Conservation (phyloP, 139 green algal genomes). For the Nannochloris sp. region DNA sequence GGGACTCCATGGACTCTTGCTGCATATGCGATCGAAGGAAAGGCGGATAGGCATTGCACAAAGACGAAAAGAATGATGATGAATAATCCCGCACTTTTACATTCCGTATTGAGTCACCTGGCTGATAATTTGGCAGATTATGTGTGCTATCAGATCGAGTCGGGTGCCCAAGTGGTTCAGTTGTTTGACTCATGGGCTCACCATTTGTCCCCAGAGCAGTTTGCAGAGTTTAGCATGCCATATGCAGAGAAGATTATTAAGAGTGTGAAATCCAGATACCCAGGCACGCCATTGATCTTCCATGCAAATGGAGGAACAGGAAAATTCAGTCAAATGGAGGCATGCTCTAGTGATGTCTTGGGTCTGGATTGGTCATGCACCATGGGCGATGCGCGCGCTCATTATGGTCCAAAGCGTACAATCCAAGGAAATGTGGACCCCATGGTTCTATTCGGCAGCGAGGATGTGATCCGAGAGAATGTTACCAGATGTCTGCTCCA, state of each 20-base stretch:
- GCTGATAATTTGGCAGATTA: conserved; percentile 79
- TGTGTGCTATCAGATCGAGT: conserved; percentile 87
- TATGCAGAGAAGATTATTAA: conserved; percentile 81
- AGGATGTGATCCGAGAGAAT: conserved; percentile 53
- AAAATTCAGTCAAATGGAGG: conserved; percentile 67
- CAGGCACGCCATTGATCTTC: conserved; percentile 88
- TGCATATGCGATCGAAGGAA: conserved; percentile 90
- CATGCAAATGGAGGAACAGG: conserved; percentile 90
- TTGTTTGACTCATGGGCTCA: conserved; percentile 98
- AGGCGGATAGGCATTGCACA: conserved; percentile 64
- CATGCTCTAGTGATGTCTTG: conserved; percentile 68
- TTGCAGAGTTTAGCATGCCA: conserved; percentile 82
- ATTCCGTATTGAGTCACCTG: conserved; percentile 80
- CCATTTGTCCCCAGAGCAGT: conserved; percentile 84
- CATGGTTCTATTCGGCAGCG: conserved; percentile 81
- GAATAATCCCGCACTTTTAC: conserved; percentile 72
- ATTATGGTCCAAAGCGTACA: conserved; percentile 39
- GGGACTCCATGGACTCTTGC: conserved; percentile 96
- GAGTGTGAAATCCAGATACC: conserved; percentile 59
- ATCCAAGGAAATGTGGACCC: conserved; percentile 85
- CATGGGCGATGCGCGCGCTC: conserved; percentile 57
- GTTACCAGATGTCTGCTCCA: conserved; percentile 51
- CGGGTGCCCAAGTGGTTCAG: conserved; percentile 86
- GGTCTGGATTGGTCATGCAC: conserved; percentile 85
- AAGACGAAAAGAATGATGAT: conserved; percentile 78